Conservation (phyloP, 2,329 filamentous ascomycete species). For the Cytospora chrysosperma region DNA sequence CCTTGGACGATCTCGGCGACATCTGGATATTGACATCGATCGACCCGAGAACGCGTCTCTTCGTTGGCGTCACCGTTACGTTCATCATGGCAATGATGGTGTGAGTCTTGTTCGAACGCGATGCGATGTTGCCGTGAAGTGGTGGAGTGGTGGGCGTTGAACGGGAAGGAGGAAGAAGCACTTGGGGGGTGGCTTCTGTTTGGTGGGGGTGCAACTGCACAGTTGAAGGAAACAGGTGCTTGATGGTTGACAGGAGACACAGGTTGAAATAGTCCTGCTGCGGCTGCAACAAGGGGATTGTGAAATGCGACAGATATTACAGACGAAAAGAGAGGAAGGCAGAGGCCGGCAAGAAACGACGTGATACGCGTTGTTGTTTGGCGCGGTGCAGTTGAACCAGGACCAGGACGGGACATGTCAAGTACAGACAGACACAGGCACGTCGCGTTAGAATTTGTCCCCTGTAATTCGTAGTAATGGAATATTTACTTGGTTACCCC, state of each 20-base stretch:
- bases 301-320: neutral
- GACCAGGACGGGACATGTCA: slow-evolving; percentile 1
- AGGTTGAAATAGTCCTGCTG: neutral
- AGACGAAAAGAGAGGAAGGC: neutral
- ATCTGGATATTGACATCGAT: slow-evolving; percentile 43
- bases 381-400: slow-evolving; percentile 1
- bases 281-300: neutral
- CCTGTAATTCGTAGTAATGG: slow-evolving; percentile 3
- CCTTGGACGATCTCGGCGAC: slow-evolving; percentile 14
- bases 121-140: neutral
- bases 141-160: neutral
- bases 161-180: neutral
- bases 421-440: slow-evolving; percentile 5
- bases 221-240: neutral
- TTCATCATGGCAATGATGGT: slow-evolving; percentile 4
- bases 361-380: slow-evolving; percentile 18
- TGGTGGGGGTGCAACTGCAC: neutral
- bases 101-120: slow-evolving; percentile 7
- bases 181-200: slow-evolving; percentile 2
- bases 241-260: too few species aligned
- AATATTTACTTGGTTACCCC: slow-evolving; percentile 22
- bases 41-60: slow-evolving; percentile 49
- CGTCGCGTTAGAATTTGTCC: slow-evolving; percentile 20
- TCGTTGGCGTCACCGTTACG: slow-evolving; percentile 39
- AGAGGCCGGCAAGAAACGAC: neutral